Evolutionary conservation across 495 filamentous ascomycete genomes (phyloP), one percentile per base, ranked within the genome.

Genomic region (Penicillium paxilli): DNA sequence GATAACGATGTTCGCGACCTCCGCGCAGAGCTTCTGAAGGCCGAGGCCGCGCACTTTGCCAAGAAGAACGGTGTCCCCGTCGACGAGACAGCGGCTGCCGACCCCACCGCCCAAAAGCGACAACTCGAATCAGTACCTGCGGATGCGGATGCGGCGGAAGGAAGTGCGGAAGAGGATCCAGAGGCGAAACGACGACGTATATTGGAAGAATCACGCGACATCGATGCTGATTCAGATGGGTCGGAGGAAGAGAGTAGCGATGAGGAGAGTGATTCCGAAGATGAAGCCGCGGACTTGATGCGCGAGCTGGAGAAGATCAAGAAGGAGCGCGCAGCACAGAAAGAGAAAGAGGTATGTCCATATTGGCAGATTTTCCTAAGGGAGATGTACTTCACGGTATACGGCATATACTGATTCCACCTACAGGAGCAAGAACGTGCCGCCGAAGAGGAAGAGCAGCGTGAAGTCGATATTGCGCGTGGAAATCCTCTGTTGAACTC

Each of bases 301-400:
- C 83, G 95, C 19, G 94, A 98, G 69, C 75, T 98, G 25, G 93
- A 94, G 65, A 92, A 96, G 71, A 96, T 98, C 69, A 91, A 95
- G 70, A 87, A 83, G 51, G 94, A 98, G 71, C 78, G 94, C 23
- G 84, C 87, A 1, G 92, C 91, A 67, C 87, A 91, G 67, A 86
- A 88, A 47, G 91, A 92, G 65, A 83, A 84, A 68, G 92, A 96
- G 80, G 87, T 88, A 69, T 38, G 35, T 38, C 48, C 16, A 37
- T 16, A 6, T 32, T 3, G 2, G 37, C n/a, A 30, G 9, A 26
- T 12, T 28, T 30, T 1, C 5, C 33, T 16, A 5, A n/a, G 11
- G 12, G 12, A 37, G 1, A n/a, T 4, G 12, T 11, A n/a, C 16
- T 12, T 37, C 11, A 37, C 5, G 11, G 26, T 28, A 28, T 28